Evolutionary conservation across 2,329 filamentous ascomycete species (phyloP).

Genomic region (Eutypa lata): DNA sequence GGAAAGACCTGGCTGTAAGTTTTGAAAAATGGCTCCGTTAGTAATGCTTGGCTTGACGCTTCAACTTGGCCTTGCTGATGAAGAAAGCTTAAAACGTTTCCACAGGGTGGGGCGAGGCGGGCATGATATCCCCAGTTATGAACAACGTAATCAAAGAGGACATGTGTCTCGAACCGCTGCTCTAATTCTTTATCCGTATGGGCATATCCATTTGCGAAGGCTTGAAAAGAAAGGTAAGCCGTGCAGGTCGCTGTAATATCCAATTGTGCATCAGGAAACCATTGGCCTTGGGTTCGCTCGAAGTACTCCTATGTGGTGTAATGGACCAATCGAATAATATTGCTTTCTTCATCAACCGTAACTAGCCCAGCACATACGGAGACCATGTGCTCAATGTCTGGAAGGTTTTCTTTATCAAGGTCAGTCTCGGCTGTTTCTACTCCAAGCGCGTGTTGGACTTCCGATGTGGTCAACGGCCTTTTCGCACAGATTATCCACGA

Average conservation of each 20-base stretch:
- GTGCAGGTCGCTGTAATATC: neutral
- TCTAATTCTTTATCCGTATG: neutral
- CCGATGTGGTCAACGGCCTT: constrained; percentile 27
- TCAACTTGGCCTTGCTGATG: too few relatives aligned
- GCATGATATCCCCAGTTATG: neutral
- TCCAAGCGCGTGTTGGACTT: constrained; percentile 42
- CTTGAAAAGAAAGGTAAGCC: neutral
- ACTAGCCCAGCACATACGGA: constrained; percentile 41
- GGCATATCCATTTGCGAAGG: neutral
- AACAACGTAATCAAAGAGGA: neutral
- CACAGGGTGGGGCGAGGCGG: neutral
- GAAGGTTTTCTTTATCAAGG: constrained; percentile 34
- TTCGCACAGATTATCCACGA: constrained; percentile 38
- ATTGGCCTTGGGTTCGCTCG: neutral
- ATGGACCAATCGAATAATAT: constrained; percentile 39
- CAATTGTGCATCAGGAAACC: neutral
- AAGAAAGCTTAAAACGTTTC: too few relatives aligned
- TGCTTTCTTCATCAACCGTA: constrained; percentile 34
- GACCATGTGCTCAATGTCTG: constrained; percentile 30
- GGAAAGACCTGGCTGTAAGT: too few relatives aligned
- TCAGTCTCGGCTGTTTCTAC: constrained; percentile 22
- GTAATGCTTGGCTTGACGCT: neutral
- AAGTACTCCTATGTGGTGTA: constrained; percentile 46
- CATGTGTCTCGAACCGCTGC: neutral
- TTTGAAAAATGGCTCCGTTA: neutral